phyloP scores from a whole-genome alignment of 192 early-diverging fungal genomes.

The Coemansia sp. region DNA sequence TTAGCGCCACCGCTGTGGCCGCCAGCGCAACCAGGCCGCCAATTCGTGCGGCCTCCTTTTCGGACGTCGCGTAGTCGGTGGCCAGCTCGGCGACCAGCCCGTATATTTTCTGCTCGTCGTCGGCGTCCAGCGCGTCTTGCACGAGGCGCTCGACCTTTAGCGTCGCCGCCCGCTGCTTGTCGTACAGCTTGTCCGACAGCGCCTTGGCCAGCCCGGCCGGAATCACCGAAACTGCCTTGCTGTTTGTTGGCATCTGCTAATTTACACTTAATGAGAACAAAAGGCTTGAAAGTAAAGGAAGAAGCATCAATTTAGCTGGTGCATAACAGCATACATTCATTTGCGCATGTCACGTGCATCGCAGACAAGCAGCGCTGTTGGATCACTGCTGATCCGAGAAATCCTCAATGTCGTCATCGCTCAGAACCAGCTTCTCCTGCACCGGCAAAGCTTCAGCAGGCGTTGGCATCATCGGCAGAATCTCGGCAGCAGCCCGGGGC shows the following conservation, averaged over 20 bases:
- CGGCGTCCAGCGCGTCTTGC: slow-evolving; percentile 55
- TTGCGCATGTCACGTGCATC: too few species aligned
- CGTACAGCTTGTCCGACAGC: slow-evolving; percentile 88
- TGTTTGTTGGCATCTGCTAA: neutral
- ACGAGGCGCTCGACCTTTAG: slow-evolving; percentile 89
- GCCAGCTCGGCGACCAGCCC: slow-evolving; percentile 75
- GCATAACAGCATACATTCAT: too few species aligned
- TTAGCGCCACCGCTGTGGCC: slow-evolving; percentile 82
- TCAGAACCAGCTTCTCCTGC: slow-evolving; percentile 27
- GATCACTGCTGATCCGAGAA: too few species aligned
- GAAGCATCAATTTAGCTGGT: too few species aligned
- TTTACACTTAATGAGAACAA: neutral
- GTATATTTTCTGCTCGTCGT: slow-evolving; percentile 62
- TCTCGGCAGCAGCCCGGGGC: neutral
- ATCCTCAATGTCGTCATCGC: slow-evolving; percentile 48
- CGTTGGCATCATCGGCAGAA: slow-evolving; percentile 1
- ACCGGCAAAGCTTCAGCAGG: neutral
- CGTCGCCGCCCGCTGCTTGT: slow-evolving; percentile 90
- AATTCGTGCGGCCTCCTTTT: slow-evolving; percentile 79
- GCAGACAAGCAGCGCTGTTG: too few species aligned
- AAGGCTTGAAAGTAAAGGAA: too few species aligned
- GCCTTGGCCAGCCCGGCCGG: slow-evolving; percentile 61
- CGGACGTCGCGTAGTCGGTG: slow-evolving; percentile 86
- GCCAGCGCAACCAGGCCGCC: slow-evolving; percentile 95
- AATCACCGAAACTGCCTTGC: slow-evolving; percentile 17